Conservation (phyloP, 176 grass and related monocot genomes). For the Rhipidocladum racemiflorum region DNA sequence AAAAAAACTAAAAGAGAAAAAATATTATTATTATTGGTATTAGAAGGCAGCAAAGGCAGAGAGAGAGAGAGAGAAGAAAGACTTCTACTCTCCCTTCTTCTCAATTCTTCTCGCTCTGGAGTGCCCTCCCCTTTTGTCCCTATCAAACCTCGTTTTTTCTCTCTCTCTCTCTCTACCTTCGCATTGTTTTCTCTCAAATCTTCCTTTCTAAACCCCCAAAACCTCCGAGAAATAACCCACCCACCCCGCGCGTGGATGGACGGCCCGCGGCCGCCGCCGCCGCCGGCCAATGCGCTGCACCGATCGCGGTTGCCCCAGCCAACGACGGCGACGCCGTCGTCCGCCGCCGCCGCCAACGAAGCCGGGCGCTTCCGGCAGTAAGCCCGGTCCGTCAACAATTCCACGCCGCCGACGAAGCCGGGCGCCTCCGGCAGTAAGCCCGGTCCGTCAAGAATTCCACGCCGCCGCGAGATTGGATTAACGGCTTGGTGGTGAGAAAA, state of each 20-base stretch:
- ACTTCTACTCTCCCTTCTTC: background rate
- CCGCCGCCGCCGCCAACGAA: background rate
- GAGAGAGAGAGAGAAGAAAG: background rate
- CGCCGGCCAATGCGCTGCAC: slow-evolving; percentile 38
- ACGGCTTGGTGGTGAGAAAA: slow-evolving; percentile 4
- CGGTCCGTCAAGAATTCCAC: background rate
- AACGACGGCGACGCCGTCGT: background rate
- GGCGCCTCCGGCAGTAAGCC: background rate
- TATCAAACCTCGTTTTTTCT: slow-evolving; percentile 32
- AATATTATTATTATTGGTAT: slow-evolving; percentile 19
- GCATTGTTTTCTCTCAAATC: slow-evolving; percentile 35
- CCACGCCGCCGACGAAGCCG: background rate
- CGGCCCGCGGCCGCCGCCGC: slow-evolving; percentile 18
- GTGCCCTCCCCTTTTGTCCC: slow-evolving; percentile 44
- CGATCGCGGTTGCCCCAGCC: slow-evolving; percentile 11
- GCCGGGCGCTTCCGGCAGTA: slow-evolving; percentile 7
- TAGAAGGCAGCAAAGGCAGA: slow-evolving; percentile 28
- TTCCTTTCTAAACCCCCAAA: slow-evolving; percentile 42
- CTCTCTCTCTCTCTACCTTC: background rate
- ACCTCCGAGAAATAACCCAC: slow-evolving; percentile 35
- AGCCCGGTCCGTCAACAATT: background rate
- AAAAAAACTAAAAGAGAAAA: background rate
- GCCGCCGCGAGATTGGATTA: slow-evolving; percentile 20
- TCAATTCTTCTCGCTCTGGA: slow-evolving; percentile 28
- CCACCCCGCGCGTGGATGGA: slow-evolving; percentile 31